Conservation (phyloP, 306 rosid genomes). For the Dicorynia guianensis region DNA sequence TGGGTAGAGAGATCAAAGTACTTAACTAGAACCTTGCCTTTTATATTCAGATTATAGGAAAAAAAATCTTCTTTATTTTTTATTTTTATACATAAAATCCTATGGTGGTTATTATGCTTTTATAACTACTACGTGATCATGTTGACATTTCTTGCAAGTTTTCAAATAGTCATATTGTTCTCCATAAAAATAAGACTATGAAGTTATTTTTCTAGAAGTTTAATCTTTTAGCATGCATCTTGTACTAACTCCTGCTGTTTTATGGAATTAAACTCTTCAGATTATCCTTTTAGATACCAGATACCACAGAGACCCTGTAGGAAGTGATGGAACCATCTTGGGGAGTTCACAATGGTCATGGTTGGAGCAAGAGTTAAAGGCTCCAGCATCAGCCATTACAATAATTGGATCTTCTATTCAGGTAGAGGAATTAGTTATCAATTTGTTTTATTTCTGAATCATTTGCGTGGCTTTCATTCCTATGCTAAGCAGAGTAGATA, state of each 20-base stretch:
- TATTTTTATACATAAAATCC: background rate
- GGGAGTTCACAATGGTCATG: constrained; percentile 79
- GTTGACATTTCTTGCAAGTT: background rate
- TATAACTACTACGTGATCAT: background rate
- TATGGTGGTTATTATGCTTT: constrained; percentile 14
- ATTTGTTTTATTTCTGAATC: constrained; percentile 3
- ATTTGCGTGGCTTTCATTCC: constrained; percentile 9
- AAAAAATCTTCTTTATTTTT: constrained; percentile 13
- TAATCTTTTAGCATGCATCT: constrained; percentile 26
- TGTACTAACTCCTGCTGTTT: constrained; percentile 32
- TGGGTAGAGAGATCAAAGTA: constrained; percentile 76
- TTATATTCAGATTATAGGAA: background rate
- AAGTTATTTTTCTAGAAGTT: constrained; percentile 9
- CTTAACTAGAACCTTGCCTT: constrained; percentile 23
- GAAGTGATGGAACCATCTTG: constrained; percentile 78
- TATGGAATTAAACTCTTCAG: constrained; percentile 39
- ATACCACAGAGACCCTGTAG: constrained; percentile 83
- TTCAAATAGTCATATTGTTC: constrained; percentile 3
- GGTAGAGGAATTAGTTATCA: constrained; percentile 46
- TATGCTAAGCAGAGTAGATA: constrained; percentile 9
- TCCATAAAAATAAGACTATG: constrained; percentile 6
- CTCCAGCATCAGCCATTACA: constrained; percentile 68
- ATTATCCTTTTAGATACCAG: constrained; percentile 71
- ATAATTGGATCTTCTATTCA: constrained; percentile 83
- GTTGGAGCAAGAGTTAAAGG: constrained; percentile 75